Evolutionary conservation across 805 yeast genomes (phyloP).

Genomic region (Pichia ethanolica): DNA sequence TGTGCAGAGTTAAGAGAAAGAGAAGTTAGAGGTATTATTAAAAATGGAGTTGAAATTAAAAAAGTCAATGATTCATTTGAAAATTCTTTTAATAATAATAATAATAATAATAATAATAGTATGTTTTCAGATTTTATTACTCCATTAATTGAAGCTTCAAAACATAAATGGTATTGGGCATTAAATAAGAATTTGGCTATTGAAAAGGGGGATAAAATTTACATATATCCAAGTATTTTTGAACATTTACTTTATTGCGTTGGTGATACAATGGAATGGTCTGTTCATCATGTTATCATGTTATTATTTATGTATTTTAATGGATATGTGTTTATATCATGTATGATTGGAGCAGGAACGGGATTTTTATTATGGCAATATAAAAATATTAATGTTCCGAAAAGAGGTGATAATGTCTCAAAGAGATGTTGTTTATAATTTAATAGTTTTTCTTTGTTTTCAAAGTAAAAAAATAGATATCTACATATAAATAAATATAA

Average conservation of each 20-base stretch:
- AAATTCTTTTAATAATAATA: not conserved
- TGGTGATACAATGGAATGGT: conserved; percentile 17
- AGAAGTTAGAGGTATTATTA: conserved; percentile 6
- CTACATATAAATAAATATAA: too few species aligned
- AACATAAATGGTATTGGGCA: conserved; percentile 14
- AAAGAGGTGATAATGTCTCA: conserved; percentile 9
- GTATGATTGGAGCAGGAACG: conserved; percentile 16
- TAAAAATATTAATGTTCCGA: conserved; percentile 4
- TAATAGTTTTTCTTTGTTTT: not conserved
- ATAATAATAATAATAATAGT: not conserved
- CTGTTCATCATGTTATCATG: conserved; percentile 15
- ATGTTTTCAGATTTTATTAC: conserved; percentile 4
- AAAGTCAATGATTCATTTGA: not conserved
- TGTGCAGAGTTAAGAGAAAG: conserved; percentile 5
- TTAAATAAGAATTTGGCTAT: conserved; percentile 10
- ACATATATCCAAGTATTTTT: conserved; percentile 12
- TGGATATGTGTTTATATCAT: conserved; percentile 16
- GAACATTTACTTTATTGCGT: conserved; percentile 12
- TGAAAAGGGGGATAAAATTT: conserved; percentile 9
- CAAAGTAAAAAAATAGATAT: too few species aligned
- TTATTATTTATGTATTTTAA: conserved; percentile 17
- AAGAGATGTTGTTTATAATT: conserved; percentile 16
- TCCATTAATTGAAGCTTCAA: conserved; percentile 10
- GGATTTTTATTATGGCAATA: conserved; percentile 14
- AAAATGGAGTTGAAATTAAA: not conserved